Evolutionary conservation across 2,329 filamentous ascomycete species (phyloP), one percentile per base, ranked within the genome.

Genomic region (Monosporascus sp.): DNA sequence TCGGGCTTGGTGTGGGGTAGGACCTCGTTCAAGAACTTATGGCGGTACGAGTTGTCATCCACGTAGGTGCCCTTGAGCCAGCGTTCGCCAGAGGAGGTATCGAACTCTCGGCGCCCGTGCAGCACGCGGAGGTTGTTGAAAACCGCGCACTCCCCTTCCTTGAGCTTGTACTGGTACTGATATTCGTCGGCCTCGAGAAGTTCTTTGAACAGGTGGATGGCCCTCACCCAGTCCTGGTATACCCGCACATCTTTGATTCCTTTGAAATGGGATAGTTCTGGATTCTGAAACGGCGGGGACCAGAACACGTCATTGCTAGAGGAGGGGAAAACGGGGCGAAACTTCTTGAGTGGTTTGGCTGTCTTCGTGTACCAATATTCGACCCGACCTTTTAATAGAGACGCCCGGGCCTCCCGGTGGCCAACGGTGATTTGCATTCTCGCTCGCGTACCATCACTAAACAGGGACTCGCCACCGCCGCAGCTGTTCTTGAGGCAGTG

Each of bases 61-160:
- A 97, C 78, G 70, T 97, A 99, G 0, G 89, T 82, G 5, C 94
- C 94, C 61, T 89, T 88, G 51, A 97, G 72, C 89, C 90, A 96
- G 50, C 93, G 78, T 56, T 85, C 80, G 1, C 89, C 89, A 7
- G 78, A 77, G 0, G 72, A 72, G 0, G 77, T 71, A 66, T 93
- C 84, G 70, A 97, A 97, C 31, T 84, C 82, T 17, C 77, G 80
- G 4, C 94, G 78, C 0, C 91, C 93, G 74, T 97, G 94, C 65
- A 96, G 70, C n/a, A 96, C 78, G 18, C 93, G 79, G 55, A 84
- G 74, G 66, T 97, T 97, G 68, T 96, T 87, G 66, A 99, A 97
- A n/a, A 99, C 79, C 14, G 92, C 91, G 66, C 91, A 96, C 65
- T 96, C 89, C 3, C 93, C 94, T 4, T 88, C 84, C 51, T 84